phyloP scores from a whole-genome alignment of 208 protist genomes.

The Porcisia deanei region DNA sequence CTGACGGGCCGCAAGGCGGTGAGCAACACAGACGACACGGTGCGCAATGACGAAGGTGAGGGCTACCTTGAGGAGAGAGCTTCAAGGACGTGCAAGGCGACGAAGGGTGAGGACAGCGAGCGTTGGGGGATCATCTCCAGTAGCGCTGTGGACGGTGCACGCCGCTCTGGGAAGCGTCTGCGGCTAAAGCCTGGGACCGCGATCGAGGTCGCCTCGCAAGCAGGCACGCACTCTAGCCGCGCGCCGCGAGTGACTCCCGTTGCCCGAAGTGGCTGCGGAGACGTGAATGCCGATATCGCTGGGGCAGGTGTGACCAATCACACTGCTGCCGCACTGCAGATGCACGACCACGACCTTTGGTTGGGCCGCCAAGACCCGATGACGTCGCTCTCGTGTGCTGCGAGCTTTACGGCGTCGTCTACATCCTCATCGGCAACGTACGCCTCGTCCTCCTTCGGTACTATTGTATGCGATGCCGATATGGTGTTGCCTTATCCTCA shows the following conservation, averaged over 20 bases:
- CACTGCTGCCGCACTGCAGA: background rate
- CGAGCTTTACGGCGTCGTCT: conserved; percentile 26
- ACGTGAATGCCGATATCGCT: background rate
- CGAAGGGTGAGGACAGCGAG: background rate
- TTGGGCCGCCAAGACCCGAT: conserved; percentile 7
- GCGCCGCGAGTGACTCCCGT: conserved; percentile 1
- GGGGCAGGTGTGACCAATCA: background rate
- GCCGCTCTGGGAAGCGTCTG: background rate
- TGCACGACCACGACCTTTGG: background rate
- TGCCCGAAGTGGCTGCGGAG: background rate
- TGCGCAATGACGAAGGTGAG: background rate
- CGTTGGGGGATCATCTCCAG: background rate
- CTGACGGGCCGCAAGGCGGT: background rate
- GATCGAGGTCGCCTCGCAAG: conserved; percentile 18
- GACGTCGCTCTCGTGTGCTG: conserved; percentile 31
- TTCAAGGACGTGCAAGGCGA: background rate
- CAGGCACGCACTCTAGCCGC: conserved; percentile 8
- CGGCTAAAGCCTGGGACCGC: conserved; percentile 22
- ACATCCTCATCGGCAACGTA: conserved; percentile 23
- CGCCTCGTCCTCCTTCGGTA: conserved; percentile 28
- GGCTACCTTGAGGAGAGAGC: background rate
- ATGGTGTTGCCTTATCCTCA: background rate
- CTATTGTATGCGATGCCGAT: background rate
- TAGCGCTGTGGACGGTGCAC: background rate
- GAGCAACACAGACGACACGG: background rate